Percentiles rank a stretch among this genome's conserved stretches.
These are phyloP conservation scores for Penicillium hordei DNA, from an alignment of 2,329 filamentous ascomycete genomes.

Conservation along the genomic window DNA sequence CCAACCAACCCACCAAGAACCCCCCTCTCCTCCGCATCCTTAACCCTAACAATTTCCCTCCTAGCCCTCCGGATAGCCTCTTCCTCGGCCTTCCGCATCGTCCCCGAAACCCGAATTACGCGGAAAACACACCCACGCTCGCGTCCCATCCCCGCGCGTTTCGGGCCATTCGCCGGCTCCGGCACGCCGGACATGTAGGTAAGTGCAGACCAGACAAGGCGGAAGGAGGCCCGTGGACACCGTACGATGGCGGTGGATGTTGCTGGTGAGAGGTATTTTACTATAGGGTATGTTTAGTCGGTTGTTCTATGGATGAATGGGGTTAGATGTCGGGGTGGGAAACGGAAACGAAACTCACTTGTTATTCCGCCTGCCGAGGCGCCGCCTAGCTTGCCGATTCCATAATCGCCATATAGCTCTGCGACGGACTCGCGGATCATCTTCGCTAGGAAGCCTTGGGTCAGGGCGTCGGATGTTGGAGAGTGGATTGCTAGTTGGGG, in stretches of 20 bases:
- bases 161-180: conserved; percentile 30
- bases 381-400: conserved; percentile 59
- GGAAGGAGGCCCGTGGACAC: conserved; percentile 77
- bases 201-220: conserved; percentile 85
- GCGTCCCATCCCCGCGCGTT: conserved; percentile 22
- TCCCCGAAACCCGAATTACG: conserved; percentile 85
- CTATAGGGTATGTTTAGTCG: conserved; percentile 45
- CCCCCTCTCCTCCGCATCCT: conserved; percentile 50
- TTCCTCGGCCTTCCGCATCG: conserved; percentile 87
- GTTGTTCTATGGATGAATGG: not conserved
- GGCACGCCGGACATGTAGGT: conserved; percentile 74
- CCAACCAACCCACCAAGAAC: conserved; percentile 43
- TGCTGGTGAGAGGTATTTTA: conserved; percentile 90
- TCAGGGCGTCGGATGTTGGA: conserved; percentile 72
- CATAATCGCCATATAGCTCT: conserved; percentile 83
- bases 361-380: conserved; percentile 67
- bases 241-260: conserved; percentile 92
- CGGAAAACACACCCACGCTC: conserved; percentile 68
- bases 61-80: conserved; percentile 80
- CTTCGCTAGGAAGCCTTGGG: conserved; percentile 63
- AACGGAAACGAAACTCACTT: conserved; percentile 49
- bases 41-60: conserved; percentile 66
- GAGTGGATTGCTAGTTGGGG: conserved; percentile 70
- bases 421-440: conserved; percentile 70
- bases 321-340: no score